Base-by-base conservation (phyloP, 495 filamentous ascomycete species). In the Pseudoneurospora amorphoporcata region DNA sequence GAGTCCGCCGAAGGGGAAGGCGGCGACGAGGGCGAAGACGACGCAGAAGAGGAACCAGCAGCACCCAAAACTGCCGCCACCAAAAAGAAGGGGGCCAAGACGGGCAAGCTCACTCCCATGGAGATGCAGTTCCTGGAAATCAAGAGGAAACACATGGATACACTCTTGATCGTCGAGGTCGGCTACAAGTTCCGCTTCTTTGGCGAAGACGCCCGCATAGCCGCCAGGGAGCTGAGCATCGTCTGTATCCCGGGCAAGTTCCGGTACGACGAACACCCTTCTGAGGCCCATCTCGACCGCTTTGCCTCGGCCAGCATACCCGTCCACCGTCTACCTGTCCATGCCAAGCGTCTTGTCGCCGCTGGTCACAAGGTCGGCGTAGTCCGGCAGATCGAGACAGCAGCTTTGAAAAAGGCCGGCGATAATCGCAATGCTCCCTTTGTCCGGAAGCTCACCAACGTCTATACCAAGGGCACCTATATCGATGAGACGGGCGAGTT, bases 131-230 rank as follows among this genome's bases (percentile, higher is more conserved):
- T 96, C 42, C 86, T 99, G 16, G 93, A 97, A 23, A 97, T 99
- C 76, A 99, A 99, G 83, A 86, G 89, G 71, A 92, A 94, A 74
- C 88, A 98, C 79, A 90, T 94, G 85, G 94, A 97, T 76, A 95
- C 94, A 0, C 72, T 98, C 9, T 81, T 99, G 45, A 89, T 97
- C 3, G 88, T 98, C 23, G 94, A 99, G 77, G 95, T 99, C 6
- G 95, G 95, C 38, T 99, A 99, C 80, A 99, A 99, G 80, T 99
- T 95, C 83, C 88, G 90, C 53, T 97, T 99, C 84, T 97, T 97
- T 77, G 95, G 96, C n/a, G 95, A 98, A 77, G 95, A 99, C 84
- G 95, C 95, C 7, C 87, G 94, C 71, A 87, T 89, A 71, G 96
- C 95, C 17, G 91, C 94, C 7, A 97, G 95, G 78, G 94, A 95